Conservation (phyloP, 192 early-diverging fungal species). For the Coemansia asiatica region DNA sequence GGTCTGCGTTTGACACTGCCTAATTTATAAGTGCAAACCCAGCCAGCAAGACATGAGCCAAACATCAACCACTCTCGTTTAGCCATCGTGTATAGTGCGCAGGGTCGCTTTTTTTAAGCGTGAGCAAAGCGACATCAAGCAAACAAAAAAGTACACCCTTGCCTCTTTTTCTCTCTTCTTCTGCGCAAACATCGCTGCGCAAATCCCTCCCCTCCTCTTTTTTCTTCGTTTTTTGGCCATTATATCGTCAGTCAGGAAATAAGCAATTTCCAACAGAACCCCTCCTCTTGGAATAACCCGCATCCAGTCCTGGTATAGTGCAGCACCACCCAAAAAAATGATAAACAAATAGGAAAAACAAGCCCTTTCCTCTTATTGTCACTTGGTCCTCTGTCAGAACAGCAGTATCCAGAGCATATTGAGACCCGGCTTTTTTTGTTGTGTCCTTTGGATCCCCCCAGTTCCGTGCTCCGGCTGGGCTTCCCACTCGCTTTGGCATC, state of each 20-base stretch:
- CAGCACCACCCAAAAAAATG: background rate
- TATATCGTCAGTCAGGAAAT: background rate
- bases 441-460: no score
- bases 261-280: background rate
- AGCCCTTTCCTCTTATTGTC: no score
- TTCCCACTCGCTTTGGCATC: no score
- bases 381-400: no score
- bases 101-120: background rate
- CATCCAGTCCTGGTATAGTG: constrained; percentile 15
- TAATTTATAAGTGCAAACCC: constrained; percentile 6
- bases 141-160: background rate
- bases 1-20: background rate
- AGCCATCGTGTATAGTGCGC: constrained; percentile 6
- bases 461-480: no score
- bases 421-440: no score
- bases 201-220: constrained; percentile 12
- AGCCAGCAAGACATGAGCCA: background rate
- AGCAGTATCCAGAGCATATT: no score
- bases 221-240: background rate
- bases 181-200: constrained; percentile 14
- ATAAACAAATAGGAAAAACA: background rate
- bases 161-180: constrained; percentile 1
- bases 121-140: no score
- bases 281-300: constrained; percentile 10
- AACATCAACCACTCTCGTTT: constrained; percentile 3